Evolutionary conservation across 73 alveolate genomes (phyloP).

Genomic region (Durusdinium trenchii): DNA sequence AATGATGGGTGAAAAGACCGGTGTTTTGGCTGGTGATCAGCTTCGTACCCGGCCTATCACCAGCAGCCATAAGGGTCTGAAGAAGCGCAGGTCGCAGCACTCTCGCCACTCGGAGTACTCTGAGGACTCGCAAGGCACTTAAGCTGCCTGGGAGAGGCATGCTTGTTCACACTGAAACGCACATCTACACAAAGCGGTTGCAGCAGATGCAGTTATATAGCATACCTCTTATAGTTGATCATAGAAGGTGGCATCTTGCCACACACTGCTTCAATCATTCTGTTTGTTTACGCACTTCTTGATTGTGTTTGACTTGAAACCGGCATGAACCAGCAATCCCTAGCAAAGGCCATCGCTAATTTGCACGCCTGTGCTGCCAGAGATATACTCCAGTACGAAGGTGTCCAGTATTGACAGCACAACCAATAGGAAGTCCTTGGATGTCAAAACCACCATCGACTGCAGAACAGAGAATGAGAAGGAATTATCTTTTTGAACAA

Average conservation of each 20-base stretch:
- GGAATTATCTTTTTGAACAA: too few relatives aligned
- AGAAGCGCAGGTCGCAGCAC: slow-evolving; percentile 75
- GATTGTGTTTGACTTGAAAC: background rate
- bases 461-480: too few relatives aligned
- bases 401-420: slow-evolving; percentile 57
- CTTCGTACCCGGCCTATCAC: too few relatives aligned
- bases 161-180: background rate
- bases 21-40: too few relatives aligned
- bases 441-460: background rate
- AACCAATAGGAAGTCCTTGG: slow-evolving; percentile 65
- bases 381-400: slow-evolving; percentile 54
- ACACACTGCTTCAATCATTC: too few relatives aligned
- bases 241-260: background rate
- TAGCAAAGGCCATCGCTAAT: background rate
- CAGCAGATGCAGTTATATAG: background rate
- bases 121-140: slow-evolving; percentile 57
- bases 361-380: slow-evolving; percentile 10
- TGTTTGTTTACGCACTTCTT: too few relatives aligned
- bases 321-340: background rate
- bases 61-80: slow-evolving; percentile 84
- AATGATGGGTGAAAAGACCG: too few relatives aligned
- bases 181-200: background rate
- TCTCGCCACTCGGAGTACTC: slow-evolving; percentile 81
- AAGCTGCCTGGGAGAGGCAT: slow-evolving; percentile 26
- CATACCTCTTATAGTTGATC: background rate